Base-by-base conservation (phyloP, 2,329 filamentous ascomycete species). In the Aspergillus sp. region DNA sequence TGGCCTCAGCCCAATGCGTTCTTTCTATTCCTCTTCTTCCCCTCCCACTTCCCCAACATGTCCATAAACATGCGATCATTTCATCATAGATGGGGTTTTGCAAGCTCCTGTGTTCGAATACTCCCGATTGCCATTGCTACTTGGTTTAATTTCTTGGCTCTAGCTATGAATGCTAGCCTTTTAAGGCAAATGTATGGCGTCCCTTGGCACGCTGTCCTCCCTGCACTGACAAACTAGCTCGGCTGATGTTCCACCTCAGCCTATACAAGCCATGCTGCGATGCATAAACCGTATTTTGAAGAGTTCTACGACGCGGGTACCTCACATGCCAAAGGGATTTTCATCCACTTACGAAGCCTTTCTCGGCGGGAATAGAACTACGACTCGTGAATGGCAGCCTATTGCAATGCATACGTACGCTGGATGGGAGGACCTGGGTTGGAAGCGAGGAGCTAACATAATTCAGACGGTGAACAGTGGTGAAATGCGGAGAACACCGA, bases 241-340 rank as follows among this genome's bases (percentile, higher is more conserved):
- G 32, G 11, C 32, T 13, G 11, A 36, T 36, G 32, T 50, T 17
- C 25, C 47, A 13, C 32, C 32, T 36, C n/a, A 50, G 47, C 25
- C 47, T 50, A 50, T 50, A 30, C n/a, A n/a, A 19, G 25, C 13
- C 41, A 50, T 30, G 13, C 25, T n/a, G 47, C 19, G 47, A n/a
- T 27, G 25, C 47, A 17, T 21, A 50, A 17, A n/a, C 15, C 47
- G n/a, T 50, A 27, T 7, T 32, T 15, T n/a, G n/a, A 30, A 19
- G 47, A 17, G 17, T 17, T 8, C 23, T 15, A 13, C 27, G 8
- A n/a, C 47, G 19, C 41, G 41, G 41, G 21, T 44, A 23, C 41
- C 21, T 50, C 47, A 50, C 23, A 50, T 50, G 25, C 47, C 47
- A 30, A 50, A 50, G 47, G 25, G 47, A 50, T 50, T 50, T 30